Base-by-base conservation (phyloP, 352 stramenopile species). In the Globisporangium megalacanthum region DNA sequence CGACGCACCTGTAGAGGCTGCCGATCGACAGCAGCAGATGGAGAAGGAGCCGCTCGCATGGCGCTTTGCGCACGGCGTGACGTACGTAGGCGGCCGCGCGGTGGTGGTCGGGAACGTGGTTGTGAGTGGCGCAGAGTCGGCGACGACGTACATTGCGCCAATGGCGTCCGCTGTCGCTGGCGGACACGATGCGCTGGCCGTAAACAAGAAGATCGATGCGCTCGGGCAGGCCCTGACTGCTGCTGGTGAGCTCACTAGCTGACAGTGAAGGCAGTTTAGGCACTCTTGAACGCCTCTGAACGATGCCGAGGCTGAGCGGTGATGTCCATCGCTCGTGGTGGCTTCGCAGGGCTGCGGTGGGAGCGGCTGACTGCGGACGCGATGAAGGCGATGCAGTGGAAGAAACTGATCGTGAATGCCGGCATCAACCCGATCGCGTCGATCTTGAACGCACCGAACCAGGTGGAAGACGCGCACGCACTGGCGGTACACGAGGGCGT, bases 321-420 rank as follows among this genome's bases (percentile, higher is more conserved):
- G 1, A 3, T 35, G 19, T 17, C 19, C 36, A 2, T 39, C 60
- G 17, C 31, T n/a, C n/a, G n/a, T 51, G 36, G 20, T 55, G 15
- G 56, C 9, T 25, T 17, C 19, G 39, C 39, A 89, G 79, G 75
- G 31, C 52, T 88, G 20, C 61, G 52, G 13, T 84, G 66, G 37
- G 35, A 86, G 48, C 51, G 77, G 8, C 45, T 92, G n/a, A 56
- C 68, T 13, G 33, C 55, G 0, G 56, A 58, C 6, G 62, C 75
- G 15, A 88, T 89, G 69, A 70, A 88, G 56, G 68, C 65, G 11
- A 87, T 86, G 36, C 66, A 86, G 11, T 93, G 83, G 83, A 69
- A 72, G 17, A 93, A 93, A 49, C 64, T 91, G 36, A 83, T 93
- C 62, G 76, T 93, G 39, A 93, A 93, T 56, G 83, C 83, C 2